phyloP scores from a whole-genome alignment of 805 yeast species.

The Candida nemodendra region DNA sequence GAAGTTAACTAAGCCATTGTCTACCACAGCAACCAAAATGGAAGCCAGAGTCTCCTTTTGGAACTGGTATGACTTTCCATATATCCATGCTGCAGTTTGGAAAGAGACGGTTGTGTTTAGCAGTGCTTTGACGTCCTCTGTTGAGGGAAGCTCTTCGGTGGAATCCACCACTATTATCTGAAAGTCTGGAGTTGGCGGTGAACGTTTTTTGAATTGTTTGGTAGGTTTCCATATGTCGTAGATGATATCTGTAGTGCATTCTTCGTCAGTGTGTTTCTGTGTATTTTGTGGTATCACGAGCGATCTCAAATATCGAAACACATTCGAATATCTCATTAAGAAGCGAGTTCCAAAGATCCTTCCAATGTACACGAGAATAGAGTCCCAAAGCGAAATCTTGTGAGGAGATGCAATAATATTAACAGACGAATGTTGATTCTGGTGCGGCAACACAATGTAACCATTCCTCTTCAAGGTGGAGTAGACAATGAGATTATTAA shows the following conservation, averaged over 20 bases:
- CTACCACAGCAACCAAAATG: slow-evolving; percentile 70
- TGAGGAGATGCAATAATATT: no score
- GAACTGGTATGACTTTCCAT: slow-evolving; percentile 29
- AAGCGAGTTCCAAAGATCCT: slow-evolving; percentile 2
- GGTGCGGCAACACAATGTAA: slow-evolving; percentile 51
- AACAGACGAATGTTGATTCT: not conserved
- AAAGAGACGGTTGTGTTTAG: slow-evolving; percentile 26
- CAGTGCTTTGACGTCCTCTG: slow-evolving; percentile 39
- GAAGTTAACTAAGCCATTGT: slow-evolving; percentile 72
- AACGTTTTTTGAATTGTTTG: slow-evolving; percentile 63
- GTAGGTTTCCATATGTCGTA: slow-evolving; percentile 86
- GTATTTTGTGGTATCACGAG: slow-evolving; percentile 1
- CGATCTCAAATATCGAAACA: slow-evolving; percentile 19
- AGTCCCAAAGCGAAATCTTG: slow-evolving; percentile 1
- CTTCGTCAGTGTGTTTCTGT: slow-evolving; percentile 12
- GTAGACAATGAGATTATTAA: slow-evolving; percentile 65
- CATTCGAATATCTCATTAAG: slow-evolving; percentile 3
- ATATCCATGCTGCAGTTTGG: slow-evolving; percentile 8
- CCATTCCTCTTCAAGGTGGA: slow-evolving; percentile 77
- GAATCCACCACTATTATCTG: slow-evolving; percentile 61
- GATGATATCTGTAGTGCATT: slow-evolving; percentile 31
- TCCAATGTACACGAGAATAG: slow-evolving; percentile 12
- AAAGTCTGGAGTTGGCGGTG: slow-evolving; percentile 73
- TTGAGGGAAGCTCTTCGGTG: slow-evolving; percentile 46
- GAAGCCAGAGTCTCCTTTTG: slow-evolving; percentile 45